Evolutionary conservation across 2,329 filamentous ascomycete genomes (phyloP).

Genomic region (Colletotrichum plurivorum): DNA sequence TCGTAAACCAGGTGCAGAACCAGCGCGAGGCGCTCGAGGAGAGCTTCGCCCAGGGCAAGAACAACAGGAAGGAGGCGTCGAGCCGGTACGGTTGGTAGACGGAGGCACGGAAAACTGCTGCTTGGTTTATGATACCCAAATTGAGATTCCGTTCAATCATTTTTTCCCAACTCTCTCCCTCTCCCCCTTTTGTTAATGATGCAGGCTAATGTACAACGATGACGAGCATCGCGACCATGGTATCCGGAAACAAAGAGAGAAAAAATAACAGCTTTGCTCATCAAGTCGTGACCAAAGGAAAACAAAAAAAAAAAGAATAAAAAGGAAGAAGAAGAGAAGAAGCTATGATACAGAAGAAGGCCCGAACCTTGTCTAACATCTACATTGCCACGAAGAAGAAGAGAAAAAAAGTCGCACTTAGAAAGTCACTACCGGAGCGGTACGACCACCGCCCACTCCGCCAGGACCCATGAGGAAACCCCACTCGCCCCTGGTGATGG

Average conservation of each 20-base stretch:
- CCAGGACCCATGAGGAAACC: conserved; percentile 70
- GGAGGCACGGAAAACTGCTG: background rate
- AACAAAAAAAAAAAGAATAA: background rate
- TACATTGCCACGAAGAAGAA: background rate
- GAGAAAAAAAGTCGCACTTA: conserved; percentile 45
- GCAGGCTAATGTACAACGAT: conserved; percentile 36
- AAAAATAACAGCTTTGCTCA: conserved; percentile 3
- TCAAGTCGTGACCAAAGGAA: conserved; percentile 22
- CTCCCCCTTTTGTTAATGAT: background rate
- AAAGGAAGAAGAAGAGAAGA: background rate
- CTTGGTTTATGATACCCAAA: conserved; percentile 31
- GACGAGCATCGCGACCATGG: conserved; percentile 13
- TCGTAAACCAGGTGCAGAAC: conserved; percentile 85
- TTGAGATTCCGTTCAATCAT: conserved; percentile 1
- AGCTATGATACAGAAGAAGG: conserved; percentile 30
- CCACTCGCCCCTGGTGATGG: conserved; percentile 74
- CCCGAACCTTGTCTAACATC: conserved; percentile 4
- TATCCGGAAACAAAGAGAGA: conserved; percentile 8
- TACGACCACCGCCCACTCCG: conserved; percentile 59
- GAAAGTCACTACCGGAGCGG: conserved; percentile 67
- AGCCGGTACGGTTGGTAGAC: conserved; percentile 85
- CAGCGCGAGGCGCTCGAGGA: conserved; percentile 93
- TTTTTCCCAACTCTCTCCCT: background rate
- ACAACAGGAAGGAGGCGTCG: conserved; percentile 85
- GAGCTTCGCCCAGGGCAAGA: conserved; percentile 86